Evolutionary conservation across 1,284 basidiomycete species (phyloP).

Genomic region (Boletellus sp.): DNA sequence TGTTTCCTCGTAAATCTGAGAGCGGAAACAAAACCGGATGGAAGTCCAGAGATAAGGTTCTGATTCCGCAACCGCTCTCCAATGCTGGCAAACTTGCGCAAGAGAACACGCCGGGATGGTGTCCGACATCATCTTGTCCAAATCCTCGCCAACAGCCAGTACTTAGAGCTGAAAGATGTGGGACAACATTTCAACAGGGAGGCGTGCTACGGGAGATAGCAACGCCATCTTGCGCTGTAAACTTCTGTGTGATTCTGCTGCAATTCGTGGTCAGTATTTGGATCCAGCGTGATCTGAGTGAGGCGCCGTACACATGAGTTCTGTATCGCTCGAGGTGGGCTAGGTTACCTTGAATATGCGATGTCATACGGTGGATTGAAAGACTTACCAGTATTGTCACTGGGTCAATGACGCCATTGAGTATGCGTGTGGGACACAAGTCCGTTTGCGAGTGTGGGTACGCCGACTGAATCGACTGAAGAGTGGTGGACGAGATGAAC

Average conservation of each 20-base stretch:
- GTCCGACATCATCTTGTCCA: background rate
- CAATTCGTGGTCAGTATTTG: background rate
- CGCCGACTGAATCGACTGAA: too few relatives aligned
- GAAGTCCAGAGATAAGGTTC: slow-evolving; percentile 17
- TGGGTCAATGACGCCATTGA: too few relatives aligned
- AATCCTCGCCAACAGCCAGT: too few relatives aligned
- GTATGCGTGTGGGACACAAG: too few relatives aligned
- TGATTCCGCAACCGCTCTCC: slow-evolving; percentile 12
- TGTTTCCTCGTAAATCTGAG: background rate
- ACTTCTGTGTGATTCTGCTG: background rate
- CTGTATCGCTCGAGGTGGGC: too few relatives aligned
- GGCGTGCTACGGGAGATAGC: background rate
- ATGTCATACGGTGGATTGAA: too few relatives aligned
- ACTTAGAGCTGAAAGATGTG: slow-evolving; percentile 13
- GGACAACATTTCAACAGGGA: slow-evolving; percentile 16
- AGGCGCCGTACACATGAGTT: background rate
- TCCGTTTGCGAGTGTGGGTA: too few relatives aligned
- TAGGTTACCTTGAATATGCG: too few relatives aligned
- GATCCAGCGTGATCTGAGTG: background rate
- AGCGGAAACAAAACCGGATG: slow-evolving; percentile 13
- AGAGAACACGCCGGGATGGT: background rate
- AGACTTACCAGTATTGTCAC: too few relatives aligned
- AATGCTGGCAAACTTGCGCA: slow-evolving; percentile 13
- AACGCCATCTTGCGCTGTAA: background rate
- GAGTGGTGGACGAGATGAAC: too few relatives aligned